phyloP scores from a whole-genome alignment of 805 yeast genomes.

The Suhomyces xylopsoci region DNA sequence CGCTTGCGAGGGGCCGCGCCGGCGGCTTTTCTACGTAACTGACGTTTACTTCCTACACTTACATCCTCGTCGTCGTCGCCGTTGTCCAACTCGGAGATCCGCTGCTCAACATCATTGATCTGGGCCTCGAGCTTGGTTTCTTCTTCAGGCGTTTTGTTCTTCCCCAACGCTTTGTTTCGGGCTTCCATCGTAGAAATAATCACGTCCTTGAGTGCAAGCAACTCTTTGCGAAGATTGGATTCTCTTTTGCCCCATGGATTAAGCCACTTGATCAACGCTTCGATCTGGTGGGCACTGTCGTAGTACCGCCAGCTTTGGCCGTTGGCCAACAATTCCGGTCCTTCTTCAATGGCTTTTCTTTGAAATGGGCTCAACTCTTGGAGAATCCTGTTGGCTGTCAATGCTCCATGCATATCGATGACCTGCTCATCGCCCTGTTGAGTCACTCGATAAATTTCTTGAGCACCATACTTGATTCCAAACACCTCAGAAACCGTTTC shows the following conservation, averaged over 20 bases:
- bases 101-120: slow-evolving; percentile 30
- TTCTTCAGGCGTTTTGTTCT: slow-evolving; percentile 40
- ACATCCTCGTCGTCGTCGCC: slow-evolving; percentile 15
- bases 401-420: slow-evolving; percentile 37
- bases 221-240: slow-evolving; percentile 59
- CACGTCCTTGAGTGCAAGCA: slow-evolving; percentile 50
- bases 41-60: slow-evolving; percentile 21
- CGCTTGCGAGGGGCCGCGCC: slow-evolving; percentile 30
- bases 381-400: slow-evolving; percentile 2
- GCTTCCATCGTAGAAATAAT: slow-evolving; percentile 55
- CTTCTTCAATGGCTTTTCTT: slow-evolving; percentile 67
- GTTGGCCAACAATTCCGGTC: slow-evolving; percentile 51
- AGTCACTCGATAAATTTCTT: slow-evolving; percentile 13
- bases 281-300: slow-evolving; percentile 59
- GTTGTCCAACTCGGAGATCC: slow-evolving; percentile 8
- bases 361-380: slow-evolving; percentile 37
- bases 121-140: slow-evolving; percentile 40
- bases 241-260: slow-evolving; percentile 77
- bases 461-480: slow-evolving; percentile 26
- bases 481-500: slow-evolving; percentile 26
- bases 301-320: slow-evolving; percentile 67
- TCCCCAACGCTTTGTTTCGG: slow-evolving; percentile 52
- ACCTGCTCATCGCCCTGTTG: slow-evolving; percentile 15
- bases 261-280: slow-evolving; percentile 58
- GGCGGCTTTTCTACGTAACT: slow-evolving; percentile 21